Percentiles rank a stretch among this genome's conserved stretches.
Conservation (phyloP, 2,329 filamentous ascomycete species). For the Colletotrichum destructivum region DNA sequence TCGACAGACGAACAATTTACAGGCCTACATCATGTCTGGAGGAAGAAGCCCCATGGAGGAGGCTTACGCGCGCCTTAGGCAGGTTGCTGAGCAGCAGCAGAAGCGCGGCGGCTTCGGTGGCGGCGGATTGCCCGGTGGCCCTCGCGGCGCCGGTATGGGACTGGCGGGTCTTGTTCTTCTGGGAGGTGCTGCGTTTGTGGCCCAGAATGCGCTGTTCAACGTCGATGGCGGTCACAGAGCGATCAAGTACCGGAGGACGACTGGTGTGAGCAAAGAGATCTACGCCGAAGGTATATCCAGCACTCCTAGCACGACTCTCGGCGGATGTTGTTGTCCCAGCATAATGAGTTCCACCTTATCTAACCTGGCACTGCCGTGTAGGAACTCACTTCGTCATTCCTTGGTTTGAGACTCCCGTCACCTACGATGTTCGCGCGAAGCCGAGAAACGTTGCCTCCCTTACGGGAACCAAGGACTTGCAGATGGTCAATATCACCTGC, state of each 20-base stretch:
- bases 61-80: slow-evolving; percentile 65
- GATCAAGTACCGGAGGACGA: slow-evolving; percentile 96
- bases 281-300: slow-evolving; percentile 84
- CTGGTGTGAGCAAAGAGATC: slow-evolving; percentile 96
- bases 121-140: slow-evolving; percentile 55
- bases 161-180: slow-evolving; percentile 61
- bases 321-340: slow-evolving; percentile 4
- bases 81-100: slow-evolving; percentile 60
- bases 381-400: slow-evolving; percentile 94
- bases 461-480: slow-evolving; percentile 98
- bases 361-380: slow-evolving; percentile 52
- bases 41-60: slow-evolving; percentile 61
- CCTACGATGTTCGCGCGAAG: slow-evolving; percentile 98
- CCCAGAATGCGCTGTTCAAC: slow-evolving; percentile 78
- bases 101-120: slow-evolving; percentile 60
- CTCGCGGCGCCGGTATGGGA: slow-evolving; percentile 55
- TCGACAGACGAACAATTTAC: slow-evolving; percentile 3
- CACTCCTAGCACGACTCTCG: slow-evolving; percentile 27
- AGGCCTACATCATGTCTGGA: slow-evolving; percentile 36
- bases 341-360: background rate
- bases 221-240: slow-evolving; percentile 99
- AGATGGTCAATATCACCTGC: slow-evolving; percentile 99
- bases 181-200: slow-evolving; percentile 64
- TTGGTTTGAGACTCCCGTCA: slow-evolving; percentile 97
- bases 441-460: slow-evolving; percentile 96